Conservation (phyloP, 2,329 filamentous ascomycete genomes). For the Colletotrichum tropicale region DNA sequence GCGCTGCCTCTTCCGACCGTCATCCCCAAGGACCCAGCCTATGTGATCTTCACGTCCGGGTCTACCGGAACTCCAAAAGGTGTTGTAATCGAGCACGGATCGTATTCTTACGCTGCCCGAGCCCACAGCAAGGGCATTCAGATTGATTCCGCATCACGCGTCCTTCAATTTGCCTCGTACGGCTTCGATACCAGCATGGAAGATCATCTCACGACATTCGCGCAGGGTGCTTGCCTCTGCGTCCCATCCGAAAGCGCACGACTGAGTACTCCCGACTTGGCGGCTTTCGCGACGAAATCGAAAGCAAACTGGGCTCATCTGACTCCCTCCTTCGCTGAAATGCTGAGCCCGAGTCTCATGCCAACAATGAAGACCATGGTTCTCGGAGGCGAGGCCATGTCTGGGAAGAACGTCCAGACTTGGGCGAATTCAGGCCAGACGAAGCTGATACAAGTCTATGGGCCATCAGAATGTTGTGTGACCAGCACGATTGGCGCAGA, state of each 20-base stretch:
- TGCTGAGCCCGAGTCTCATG: conserved; percentile 47
- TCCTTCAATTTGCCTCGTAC: conserved; percentile 53
- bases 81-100: neutral
- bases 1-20: neutral
- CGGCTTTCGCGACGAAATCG: neutral
- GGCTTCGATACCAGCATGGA: conserved; percentile 57
- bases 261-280: conserved; percentile 39
- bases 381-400: conserved; percentile 58
- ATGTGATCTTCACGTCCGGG: conserved; percentile 27
- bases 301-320: conserved; percentile 52
- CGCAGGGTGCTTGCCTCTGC: conserved; percentile 65
- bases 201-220: conserved; percentile 56
- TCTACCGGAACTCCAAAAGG: conserved; percentile 27
- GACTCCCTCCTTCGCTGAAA: conserved; percentile 53
- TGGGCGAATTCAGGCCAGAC: conserved; percentile 43
- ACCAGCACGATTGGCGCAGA: conserved; percentile 19
- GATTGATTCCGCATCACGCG: neutral
- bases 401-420: conserved; percentile 46
- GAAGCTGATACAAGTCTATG: conserved; percentile 55
- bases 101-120: conserved; percentile 22
- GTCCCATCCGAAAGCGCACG: conserved; percentile 56
- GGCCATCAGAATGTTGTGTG: conserved; percentile 56
- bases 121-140: neutral
- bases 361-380: conserved; percentile 49
- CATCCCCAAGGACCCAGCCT: neutral